Conservation (phyloP, 306 rosid genomes). For the Trifolium fragiferum region DNA sequence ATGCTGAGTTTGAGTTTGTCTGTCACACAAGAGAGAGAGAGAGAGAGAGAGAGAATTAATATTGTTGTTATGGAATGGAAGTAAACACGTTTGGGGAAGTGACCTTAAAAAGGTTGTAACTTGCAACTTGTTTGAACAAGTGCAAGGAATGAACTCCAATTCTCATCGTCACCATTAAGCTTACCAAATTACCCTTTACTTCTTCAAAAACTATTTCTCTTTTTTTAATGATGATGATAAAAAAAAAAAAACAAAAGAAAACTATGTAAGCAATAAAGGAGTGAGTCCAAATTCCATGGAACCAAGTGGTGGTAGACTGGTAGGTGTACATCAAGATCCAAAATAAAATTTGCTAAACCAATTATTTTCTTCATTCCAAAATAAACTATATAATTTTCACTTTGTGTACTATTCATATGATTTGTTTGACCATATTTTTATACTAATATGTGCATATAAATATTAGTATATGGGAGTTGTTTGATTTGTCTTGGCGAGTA, state of each 20-base stretch:
- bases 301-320: too few relatives aligned
- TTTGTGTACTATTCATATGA: too few relatives aligned
- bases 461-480: too few relatives aligned
- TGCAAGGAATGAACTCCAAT: slow-evolving; percentile 7
- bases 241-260: not conserved
- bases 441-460: too few relatives aligned
- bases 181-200: slow-evolving; percentile 5
- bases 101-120: slow-evolving; percentile 23
- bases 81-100: not conserved
- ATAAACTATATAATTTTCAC: too few relatives aligned
- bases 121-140: slow-evolving; percentile 15
- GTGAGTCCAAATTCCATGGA: not conserved
- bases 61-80: not conserved
- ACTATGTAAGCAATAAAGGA: not conserved
- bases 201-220: not conserved
- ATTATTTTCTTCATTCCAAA: too few relatives aligned
- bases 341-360: too few relatives aligned
- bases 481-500: too few relatives aligned
- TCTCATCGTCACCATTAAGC: not conserved
- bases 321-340: too few relatives aligned
- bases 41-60: not conserved
- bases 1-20: not conserved
- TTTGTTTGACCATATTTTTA: too few relatives aligned
- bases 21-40: not conserved
- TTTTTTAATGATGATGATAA: not conserved